Base-by-base conservation (phyloP, 768 basidiomycete species). In the Hericium alpestre region DNA sequence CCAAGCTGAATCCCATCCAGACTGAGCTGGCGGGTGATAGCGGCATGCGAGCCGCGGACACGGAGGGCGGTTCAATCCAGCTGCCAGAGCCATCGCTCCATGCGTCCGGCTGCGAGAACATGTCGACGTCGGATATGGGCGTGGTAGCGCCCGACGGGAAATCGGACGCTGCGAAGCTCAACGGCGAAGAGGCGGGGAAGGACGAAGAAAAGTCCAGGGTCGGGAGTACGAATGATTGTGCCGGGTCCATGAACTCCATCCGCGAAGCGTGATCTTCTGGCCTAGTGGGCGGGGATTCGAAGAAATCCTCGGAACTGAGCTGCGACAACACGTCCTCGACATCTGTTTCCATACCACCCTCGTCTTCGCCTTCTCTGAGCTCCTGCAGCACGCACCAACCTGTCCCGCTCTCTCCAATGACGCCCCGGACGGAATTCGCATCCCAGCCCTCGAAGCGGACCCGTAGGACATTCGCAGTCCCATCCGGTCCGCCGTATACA, bases 321-420 rank as follows among this genome's bases (percentile, higher is more conserved):
- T 67, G 59, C 55, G 70, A 72, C 32, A 68, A 61, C 20, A 61
- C 61, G 3, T 48, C 53, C n/a, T 58, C 57, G 38, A 39, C 27
- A 20, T 54, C 59, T 9, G 37, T 32, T 15, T 43, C 37, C 11
- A 27, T 38, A 18, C 57, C 43, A 4, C 25, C 25, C 3, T 25
- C 25, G 59, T 59, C 46, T 37, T 65, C 41, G n/a, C 58, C 63
- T 37, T 64, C 71, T 2, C 62, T 51, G 20, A 70, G 66, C 63
- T 90, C 87, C 65, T 88, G 81, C 16, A 91, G 68, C 0, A 76
- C 74, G 70, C 87, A 91, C 89, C 90, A 92, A 0, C 83, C 85
- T 8, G 75, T 79, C 16, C 83, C 80, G 32, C 80, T 81, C 65
- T 87, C 82, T 12, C 90, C 90, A 12, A 90, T 76, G 18, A 90